A percentile compares a stretch with the other conserved stretches of the same genome.
phyloP scores from a whole-genome alignment of 2,329 filamentous ascomycete genomes.

The Verticillium isaacii region DNA sequence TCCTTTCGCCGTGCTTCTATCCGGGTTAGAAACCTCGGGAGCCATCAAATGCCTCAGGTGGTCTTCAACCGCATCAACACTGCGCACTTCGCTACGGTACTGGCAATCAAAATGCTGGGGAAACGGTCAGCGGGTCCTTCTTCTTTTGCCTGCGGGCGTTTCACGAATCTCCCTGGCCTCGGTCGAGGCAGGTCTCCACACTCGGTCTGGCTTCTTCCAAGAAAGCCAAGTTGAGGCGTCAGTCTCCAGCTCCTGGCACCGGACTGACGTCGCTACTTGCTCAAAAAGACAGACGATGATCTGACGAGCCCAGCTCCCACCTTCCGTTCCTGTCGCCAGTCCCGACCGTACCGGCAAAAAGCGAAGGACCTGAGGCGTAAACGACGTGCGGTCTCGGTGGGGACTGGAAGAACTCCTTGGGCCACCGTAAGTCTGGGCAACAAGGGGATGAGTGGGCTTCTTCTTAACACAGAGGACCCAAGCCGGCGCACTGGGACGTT shows the following conservation, averaged over 20 bases:
- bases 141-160: constrained; percentile 1
- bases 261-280: neutral
- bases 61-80: neutral
- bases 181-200: constrained; percentile 8
- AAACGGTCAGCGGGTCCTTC: constrained; percentile 1
- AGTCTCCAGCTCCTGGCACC: neutral
- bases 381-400: neutral
- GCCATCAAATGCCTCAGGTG: neutral
- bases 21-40: neutral
- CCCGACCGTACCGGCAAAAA: neutral
- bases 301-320: neutral
- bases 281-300: neutral
- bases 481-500: constrained; percentile 1
- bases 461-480: neutral
- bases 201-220: constrained; percentile 10
- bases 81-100: neutral
- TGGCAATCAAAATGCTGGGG: neutral
- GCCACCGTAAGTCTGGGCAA: neutral
- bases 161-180: constrained; percentile 8
- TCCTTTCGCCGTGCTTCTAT: neutral
- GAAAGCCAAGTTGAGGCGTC: neutral
- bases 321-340: neutral
- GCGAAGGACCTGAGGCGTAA: neutral
- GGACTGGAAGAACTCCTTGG: neutral
- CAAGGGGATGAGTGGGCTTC: neutral